Conservation (phyloP, 2,329 filamentous ascomycete species). For the Orbilia javanica region DNA sequence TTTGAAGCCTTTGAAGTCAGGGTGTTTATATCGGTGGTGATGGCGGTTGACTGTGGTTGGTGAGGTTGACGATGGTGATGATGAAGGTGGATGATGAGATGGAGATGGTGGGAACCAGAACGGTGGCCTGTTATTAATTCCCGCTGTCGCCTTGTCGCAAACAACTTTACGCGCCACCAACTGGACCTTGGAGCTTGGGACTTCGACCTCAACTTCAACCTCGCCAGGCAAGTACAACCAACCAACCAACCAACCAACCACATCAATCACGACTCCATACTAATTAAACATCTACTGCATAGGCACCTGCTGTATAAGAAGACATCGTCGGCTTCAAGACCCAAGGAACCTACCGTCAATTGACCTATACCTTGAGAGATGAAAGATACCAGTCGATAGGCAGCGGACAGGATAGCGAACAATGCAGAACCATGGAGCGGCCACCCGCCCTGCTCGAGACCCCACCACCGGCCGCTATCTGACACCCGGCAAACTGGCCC, state of each 20-base stretch:
- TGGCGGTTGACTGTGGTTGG: slow-evolving; percentile 8
- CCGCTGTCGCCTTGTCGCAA: slow-evolving; percentile 1
- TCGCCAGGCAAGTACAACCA: not conserved
- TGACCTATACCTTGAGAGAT: not conserved
- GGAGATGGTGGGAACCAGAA: not conserved
- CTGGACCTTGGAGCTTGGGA: not conserved
- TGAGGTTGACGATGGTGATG: slow-evolving; percentile 13
- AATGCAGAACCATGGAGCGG: slow-evolving; percentile 48
- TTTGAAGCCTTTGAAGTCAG: not conserved
- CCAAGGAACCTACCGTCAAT: not conserved
- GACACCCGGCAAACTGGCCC: slow-evolving; percentile 87
- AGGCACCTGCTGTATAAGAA: too few relatives aligned
- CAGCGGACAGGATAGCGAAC: not conserved
- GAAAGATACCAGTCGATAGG: slow-evolving; percentile 5
- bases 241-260: not conserved
- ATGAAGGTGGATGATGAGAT: slow-evolving; percentile 10
- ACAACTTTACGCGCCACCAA: slow-evolving; percentile 1
- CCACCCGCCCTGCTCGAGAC: slow-evolving; percentile 49
- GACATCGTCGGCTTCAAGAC: not conserved
- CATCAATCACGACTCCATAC: not conserved
- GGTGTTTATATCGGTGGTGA: not conserved
- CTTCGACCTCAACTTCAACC: not conserved
- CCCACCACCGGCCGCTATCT: slow-evolving; percentile 70
- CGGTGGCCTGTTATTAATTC: slow-evolving; percentile 10
- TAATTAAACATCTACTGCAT: not conserved